A percentile compares a stretch with the other conserved stretches of the same genome.
phyloP scores from a whole-genome alignment of 345 rosid species.

The Gossypium bickii region DNA sequence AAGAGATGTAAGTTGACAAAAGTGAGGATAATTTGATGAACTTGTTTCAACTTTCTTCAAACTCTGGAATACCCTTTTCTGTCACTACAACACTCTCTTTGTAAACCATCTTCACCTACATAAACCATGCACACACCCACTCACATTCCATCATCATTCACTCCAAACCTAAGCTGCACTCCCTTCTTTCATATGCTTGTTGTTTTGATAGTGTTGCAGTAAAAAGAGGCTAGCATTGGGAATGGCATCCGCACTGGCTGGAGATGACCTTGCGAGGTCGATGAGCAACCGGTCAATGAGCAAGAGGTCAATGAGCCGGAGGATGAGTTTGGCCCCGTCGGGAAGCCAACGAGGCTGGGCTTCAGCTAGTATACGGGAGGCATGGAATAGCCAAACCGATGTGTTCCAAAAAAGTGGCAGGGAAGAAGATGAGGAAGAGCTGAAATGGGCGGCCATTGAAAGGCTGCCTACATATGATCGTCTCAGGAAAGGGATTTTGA shows the following conservation, averaged over 20 bases:
- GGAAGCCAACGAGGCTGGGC: slow-evolving; percentile 32
- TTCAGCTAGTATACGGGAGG: slow-evolving; percentile 40
- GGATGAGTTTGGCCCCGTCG: slow-evolving; percentile 25
- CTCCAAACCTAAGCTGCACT: no score
- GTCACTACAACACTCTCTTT: background rate
- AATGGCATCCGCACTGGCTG: slow-evolving; percentile 29
- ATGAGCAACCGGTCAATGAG: slow-evolving; percentile 32
- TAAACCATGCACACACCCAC: background rate
- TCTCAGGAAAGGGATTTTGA: slow-evolving; percentile 36
- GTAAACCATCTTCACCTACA: background rate
- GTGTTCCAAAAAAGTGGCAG: slow-evolving; percentile 35
- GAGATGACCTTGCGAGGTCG: slow-evolving; percentile 31
- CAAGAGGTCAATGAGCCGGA: slow-evolving; percentile 2
- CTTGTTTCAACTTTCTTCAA: background rate
- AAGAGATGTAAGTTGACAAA: background rate
- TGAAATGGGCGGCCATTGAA: slow-evolving; percentile 62
- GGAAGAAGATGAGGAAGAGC: slow-evolving; percentile 48
- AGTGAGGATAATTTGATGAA: background rate
- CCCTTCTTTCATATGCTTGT: background rate
- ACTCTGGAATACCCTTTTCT: slow-evolving; percentile 6
- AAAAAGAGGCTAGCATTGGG: background rate
- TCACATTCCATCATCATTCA: background rate
- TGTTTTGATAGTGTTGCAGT: background rate
- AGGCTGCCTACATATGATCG: slow-evolving; percentile 51
- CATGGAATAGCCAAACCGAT: slow-evolving; percentile 36